Conservation (phyloP, 139 green algal genomes). For the Deuterostichococcus epilithicus region DNA sequence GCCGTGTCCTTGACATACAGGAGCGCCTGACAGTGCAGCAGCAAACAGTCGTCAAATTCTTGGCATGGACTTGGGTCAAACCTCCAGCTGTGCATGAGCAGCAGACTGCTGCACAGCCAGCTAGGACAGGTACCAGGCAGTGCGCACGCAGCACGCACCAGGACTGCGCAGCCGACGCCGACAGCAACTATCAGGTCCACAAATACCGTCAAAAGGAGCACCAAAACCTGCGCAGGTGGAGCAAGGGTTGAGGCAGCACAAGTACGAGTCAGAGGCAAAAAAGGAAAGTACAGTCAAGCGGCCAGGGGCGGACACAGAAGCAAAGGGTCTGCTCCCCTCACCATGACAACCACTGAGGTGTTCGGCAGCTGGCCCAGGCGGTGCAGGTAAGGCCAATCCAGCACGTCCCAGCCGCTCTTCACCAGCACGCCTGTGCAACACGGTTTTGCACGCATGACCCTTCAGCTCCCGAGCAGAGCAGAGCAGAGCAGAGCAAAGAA, state of each 20-base stretch:
- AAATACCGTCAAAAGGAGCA: conserved; percentile 22
- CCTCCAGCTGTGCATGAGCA: no score
- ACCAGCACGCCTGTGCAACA: conserved; percentile 20
- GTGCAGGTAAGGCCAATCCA: conserved; percentile 22
- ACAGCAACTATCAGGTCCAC: conserved; percentile 31
- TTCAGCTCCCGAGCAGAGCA: no score
- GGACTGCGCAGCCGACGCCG: conserved; percentile 15
- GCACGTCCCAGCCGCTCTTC: conserved; percentile 26
- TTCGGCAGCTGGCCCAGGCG: conserved; percentile 7
- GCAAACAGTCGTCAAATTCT: no score
- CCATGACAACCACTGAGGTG: conserved; percentile 16
- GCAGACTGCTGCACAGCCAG: no score
- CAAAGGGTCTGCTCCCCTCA: conserved; percentile 2
- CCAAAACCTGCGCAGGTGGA: not conserved
- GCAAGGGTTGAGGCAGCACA: not conserved
- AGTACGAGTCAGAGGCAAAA: no score
- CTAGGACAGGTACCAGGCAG: no score
- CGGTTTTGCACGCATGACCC: conserved; percentile 6
- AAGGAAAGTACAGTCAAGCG: no score
- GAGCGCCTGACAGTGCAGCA: no score
- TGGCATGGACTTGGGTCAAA: no score
- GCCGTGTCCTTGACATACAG: conserved; percentile 18
- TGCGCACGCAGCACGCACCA: no score
- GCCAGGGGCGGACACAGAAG: not conserved
- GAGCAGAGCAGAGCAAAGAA: no score